Evolutionary conservation across 2,329 filamentous ascomycete genomes (phyloP), one percentile per base, ranked within the genome.

Genomic region (Thermoascus crustaceus): DNA sequence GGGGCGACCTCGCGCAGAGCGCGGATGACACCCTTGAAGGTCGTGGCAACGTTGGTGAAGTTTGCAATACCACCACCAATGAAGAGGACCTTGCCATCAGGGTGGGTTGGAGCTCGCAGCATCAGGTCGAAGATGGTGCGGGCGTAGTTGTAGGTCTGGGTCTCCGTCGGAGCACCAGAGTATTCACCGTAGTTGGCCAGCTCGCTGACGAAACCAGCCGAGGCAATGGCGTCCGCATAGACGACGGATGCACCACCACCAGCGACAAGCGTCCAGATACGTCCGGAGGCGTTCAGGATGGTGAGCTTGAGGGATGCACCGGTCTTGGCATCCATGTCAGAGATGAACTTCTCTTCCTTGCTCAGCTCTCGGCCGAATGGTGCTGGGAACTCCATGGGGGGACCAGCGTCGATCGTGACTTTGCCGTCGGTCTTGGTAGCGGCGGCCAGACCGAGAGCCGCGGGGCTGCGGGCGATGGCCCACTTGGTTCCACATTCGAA

Each of bases 11-110:
- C 91, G 49, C 89, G 81, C 48, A 98, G 78, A 41, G 91, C 91
- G 53, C 86, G 83, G 64, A 98, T 98, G 66, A 98, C 89, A 73
- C 91, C 91, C 79, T 98, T 98, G 83, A 98, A 98, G 47, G 91
- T 98, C 54, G 84, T 91, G 42, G 91, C 91, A 37, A 98, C 91
- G 71, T 96, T 98, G 75, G 91, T 98, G 75, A 98, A 98, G 82
- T 98, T 98, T 76, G 91, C 91, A 76, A 98, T 98, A 77, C 91
- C 91, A 72, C 91, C 91, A 67, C 91, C 91, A 51, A 98, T 96
- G 78, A 98, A 98, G 48, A 98, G 82, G 35, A 98, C 86, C 78
- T 96, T 98, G 73, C 91, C 91, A 58, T 95, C 82, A 43, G 85
- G 76, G 66, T 78, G 74, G 60, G 78, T 66, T 40, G 91, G 89